Base-by-base conservation (phyloP, 2,329 filamentous ascomycete species). In the Colletotrichum agaves region DNA sequence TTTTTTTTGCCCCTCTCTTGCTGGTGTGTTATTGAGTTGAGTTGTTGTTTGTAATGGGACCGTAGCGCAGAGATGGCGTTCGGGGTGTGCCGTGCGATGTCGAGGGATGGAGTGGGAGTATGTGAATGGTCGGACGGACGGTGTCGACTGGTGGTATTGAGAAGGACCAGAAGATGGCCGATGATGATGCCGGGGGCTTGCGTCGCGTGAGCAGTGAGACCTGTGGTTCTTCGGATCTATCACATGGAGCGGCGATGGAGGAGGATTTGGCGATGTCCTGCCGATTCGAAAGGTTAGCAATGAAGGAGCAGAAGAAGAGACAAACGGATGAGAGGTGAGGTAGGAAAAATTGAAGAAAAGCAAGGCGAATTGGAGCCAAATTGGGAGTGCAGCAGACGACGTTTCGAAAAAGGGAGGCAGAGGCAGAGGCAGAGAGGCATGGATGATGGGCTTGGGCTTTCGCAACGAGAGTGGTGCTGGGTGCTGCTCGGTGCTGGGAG, bases 31-130 rank as follows among this genome's bases (percentile, higher is more conserved):
- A 17, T 35, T 52, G 47, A 52, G n/a, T 52, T 52, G 47, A 12
- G 35, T 37, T 37, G 35, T 8, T 5, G 59, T 19, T 10, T 62
- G 59, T 44, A 33, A 53, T 59, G 35, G 39, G 52, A 52, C 53
- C 46, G 64, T 67, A 64, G 64, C 64, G 64, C 41, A 67, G 44
- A 52, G 64, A 52, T 46, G 60, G 60, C 64, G 59, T 46, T 63
- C 52, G 52, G 52, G 37, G 61, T 43, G 53, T 43, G 44, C 35
- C 27, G 52, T 52, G 37, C 37, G 15, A 19, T 44, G 41, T 44
- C 35, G 63, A 56, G 43, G 63, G 17, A 50, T 50, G 50, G 41
- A 49, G 44, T 13, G 58, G 17, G 37, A 19, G 58, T 53, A 61
- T 61, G 55, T 44, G 46, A 46, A 61, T 41, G 64, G 52, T 44